A percentile compares a stretch with the other conserved stretches of the same genome.
phyloP scores from a whole-genome alignment of 208 protist genomes.

The Wallacemonas rigidus region DNA sequence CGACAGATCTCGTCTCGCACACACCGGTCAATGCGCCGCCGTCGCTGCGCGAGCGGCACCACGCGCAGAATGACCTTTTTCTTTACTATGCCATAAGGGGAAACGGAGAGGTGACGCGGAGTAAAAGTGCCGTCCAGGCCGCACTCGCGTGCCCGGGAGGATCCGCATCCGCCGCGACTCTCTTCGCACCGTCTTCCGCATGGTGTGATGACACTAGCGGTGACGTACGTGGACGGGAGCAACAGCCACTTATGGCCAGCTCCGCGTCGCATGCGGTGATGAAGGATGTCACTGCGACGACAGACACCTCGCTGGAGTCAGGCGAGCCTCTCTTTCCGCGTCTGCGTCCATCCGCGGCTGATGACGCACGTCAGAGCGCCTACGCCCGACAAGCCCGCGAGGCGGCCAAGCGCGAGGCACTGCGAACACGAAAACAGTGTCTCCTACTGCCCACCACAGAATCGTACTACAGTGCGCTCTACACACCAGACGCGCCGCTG shows the following conservation, averaged over 20 bases:
- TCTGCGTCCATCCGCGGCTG: slow-evolving; percentile 23
- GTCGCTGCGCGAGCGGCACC: slow-evolving; percentile 23
- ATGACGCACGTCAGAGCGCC: slow-evolving; percentile 20
- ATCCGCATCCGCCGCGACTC: neutral
- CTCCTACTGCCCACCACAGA: slow-evolving; percentile 23
- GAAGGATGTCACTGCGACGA: too few relatives aligned
- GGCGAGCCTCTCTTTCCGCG: slow-evolving; percentile 36
- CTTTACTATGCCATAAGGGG: slow-evolving; percentile 60
- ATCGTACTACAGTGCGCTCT: slow-evolving; percentile 33
- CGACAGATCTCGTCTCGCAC: neutral
- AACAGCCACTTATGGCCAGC: too few relatives aligned
- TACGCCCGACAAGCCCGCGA: slow-evolving; percentile 14
- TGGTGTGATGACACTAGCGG: too few relatives aligned
- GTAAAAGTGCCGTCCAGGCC: slow-evolving; percentile 18
- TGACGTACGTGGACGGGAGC: too few relatives aligned
- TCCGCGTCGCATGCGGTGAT: neutral
- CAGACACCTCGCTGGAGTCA: neutral
- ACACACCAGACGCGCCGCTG: slow-evolving; percentile 6
- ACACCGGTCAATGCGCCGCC: slow-evolving; percentile 13
- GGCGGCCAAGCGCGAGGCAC: slow-evolving; percentile 16
- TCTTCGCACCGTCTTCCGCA: too few relatives aligned
- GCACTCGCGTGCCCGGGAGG: slow-evolving; percentile 18
- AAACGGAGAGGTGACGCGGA: slow-evolving; percentile 39
- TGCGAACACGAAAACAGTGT: slow-evolving; percentile 18
- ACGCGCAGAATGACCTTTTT: slow-evolving; percentile 37